A percentile compares a stretch with the other conserved stretches of the same genome.
Conservation (phyloP, 1,284 basidiomycete species). For the Trametes polyzona region DNA sequence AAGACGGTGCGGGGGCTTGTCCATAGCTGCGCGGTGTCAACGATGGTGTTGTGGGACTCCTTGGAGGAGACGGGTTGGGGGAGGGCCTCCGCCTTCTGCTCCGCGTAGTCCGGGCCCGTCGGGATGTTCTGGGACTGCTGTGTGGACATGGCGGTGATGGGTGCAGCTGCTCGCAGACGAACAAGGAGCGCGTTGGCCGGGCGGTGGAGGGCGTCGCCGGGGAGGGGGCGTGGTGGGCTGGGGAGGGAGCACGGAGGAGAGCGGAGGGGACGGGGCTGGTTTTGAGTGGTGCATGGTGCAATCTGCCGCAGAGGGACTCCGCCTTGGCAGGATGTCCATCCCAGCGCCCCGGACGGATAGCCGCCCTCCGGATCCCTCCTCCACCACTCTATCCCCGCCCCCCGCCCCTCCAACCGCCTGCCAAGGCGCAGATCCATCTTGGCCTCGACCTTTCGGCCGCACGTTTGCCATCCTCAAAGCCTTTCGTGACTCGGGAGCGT, state of each 20-base stretch:
- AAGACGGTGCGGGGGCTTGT: constrained; percentile 31
- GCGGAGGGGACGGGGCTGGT: constrained; percentile 8
- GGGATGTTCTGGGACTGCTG: constrained; percentile 8
- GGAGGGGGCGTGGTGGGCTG: constrained; percentile 1
- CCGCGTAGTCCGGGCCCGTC: constrained; percentile 24
- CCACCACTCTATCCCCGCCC: constrained; percentile 30
- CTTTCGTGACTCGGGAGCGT: not conserved
- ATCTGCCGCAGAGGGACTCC: constrained; percentile 14
- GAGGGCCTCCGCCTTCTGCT: constrained; percentile 27
- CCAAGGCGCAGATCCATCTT: constrained; percentile 3
- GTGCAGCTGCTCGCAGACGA: constrained; percentile 1
- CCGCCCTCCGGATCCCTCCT: constrained; percentile 22
- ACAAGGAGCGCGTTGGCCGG: not conserved
- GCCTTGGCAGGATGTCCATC: constrained; percentile 21
- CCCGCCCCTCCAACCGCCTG: not conserved
- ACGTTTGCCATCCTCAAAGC: not conserved
- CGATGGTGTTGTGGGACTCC: constrained; percentile 21
- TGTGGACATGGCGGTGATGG: constrained; percentile 1
- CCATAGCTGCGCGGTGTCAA: constrained; percentile 31
- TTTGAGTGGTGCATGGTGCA: constrained; percentile 23
- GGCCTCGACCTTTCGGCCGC: not conserved
- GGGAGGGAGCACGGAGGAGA: constrained; percentile 12
- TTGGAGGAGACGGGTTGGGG: constrained; percentile 27
- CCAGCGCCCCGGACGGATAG: constrained; percentile 15
- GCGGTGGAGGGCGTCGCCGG: not conserved